Evolutionary conservation across 805 yeast genomes (phyloP).

Genomic region (Saturnispora bothae): DNA sequence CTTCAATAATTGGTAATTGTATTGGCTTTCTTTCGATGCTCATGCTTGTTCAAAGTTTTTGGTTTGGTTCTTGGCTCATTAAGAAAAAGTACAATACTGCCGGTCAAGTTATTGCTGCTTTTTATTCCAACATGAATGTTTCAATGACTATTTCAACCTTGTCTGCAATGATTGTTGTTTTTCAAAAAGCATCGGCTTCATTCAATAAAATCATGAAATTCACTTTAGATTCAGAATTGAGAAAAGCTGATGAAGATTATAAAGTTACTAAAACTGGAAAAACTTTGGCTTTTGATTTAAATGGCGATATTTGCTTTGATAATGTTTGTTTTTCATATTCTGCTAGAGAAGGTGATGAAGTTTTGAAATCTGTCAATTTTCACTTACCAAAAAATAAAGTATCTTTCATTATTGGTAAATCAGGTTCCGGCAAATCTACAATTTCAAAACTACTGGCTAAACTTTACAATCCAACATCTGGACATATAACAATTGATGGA

Average conservation of each 20-base stretch:
- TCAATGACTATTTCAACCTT: conserved; percentile 49
- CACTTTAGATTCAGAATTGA: conserved; percentile 18
- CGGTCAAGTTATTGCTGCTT: conserved; percentile 69
- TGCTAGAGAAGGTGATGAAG: conserved; percentile 36
- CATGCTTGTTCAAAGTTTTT: conserved; percentile 86
- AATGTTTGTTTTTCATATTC: conserved; percentile 59
- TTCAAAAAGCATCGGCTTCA: conserved; percentile 70
- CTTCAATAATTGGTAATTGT: conserved; percentile 46
- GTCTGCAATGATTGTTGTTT: conserved; percentile 43
- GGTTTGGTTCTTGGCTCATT: conserved; percentile 76
- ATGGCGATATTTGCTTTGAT: conserved; percentile 44
- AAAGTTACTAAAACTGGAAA: conserved; percentile 2
- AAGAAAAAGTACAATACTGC: conserved; percentile 37
- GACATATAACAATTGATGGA: conserved; percentile 51
- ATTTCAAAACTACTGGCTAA: conserved; percentile 51
- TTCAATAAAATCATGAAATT: conserved; percentile 37
- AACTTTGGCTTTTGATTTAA: conserved; percentile 19
- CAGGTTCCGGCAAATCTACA: conserved; percentile 94
- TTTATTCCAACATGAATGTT: conserved; percentile 69
- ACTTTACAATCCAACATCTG: conserved; percentile 46
- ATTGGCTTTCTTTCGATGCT: conserved; percentile 48
- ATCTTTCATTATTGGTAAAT: conserved; percentile 69
- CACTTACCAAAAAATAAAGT: conserved; percentile 34
- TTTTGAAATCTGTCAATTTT: conserved; percentile 39
- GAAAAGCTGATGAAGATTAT: conserved; percentile 2